phyloP scores from a whole-genome alignment of 2,329 filamentous ascomycete species.

The Fusarium anguioides region DNA sequence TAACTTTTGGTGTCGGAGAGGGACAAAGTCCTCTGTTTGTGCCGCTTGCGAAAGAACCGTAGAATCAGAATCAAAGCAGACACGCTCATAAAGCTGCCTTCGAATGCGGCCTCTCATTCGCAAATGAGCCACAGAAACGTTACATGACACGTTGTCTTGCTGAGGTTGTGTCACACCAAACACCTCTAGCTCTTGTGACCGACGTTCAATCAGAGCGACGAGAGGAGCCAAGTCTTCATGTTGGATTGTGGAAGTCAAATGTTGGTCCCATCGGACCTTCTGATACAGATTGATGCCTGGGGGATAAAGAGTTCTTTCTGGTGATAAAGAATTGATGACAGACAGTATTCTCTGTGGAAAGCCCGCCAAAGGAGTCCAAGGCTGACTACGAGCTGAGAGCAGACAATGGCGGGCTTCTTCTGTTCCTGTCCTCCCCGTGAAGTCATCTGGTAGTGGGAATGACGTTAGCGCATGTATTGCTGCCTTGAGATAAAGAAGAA shows the following conservation, averaged over 20 bases:
- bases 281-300: slow-evolving; percentile 49
- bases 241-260: slow-evolving; percentile 51
- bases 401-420: slow-evolving; percentile 68
- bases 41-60: background rate
- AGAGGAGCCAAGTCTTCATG: slow-evolving; percentile 51
- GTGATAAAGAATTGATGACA: slow-evolving; percentile 41
- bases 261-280: slow-evolving; percentile 48
- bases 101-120: slow-evolving; percentile 15
- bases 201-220: slow-evolving; percentile 44
- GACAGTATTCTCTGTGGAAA: slow-evolving; percentile 1
- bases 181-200: slow-evolving; percentile 46
- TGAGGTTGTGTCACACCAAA: slow-evolving; percentile 19
- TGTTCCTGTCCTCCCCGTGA: slow-evolving; percentile 69
- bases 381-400: slow-evolving; percentile 53
- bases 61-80: slow-evolving; percentile 10
- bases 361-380: slow-evolving; percentile 55
- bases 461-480: slow-evolving; percentile 71
- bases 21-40: background rate
- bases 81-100: slow-evolving; percentile 32
- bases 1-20: background rate
- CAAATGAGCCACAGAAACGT: background rate
- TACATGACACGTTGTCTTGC: background rate
- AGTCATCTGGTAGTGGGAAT: slow-evolving; percentile 64
- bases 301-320: slow-evolving; percentile 53
- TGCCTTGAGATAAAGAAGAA: slow-evolving; percentile 66